These are phyloP conservation scores for Perilla frutescens DNA, from an alignment of 257 asterid species.

Conservation along the genomic window DNA sequence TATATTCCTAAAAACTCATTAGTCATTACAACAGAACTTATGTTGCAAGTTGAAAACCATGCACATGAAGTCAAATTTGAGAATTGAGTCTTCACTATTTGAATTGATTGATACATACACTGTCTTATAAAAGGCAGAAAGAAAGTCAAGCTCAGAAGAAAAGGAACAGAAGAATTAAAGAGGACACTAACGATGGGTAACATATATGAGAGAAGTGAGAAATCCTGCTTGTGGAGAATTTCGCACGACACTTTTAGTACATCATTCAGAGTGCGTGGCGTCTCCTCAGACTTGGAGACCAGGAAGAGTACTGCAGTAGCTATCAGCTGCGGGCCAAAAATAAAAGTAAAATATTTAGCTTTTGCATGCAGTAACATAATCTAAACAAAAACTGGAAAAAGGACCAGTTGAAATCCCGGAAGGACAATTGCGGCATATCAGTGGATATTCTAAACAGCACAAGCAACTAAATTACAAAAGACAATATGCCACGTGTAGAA, in stretches of 20 bases:
- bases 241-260: constrained; percentile 76
- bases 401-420: not conserved
- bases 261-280: constrained; percentile 81
- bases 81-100: not conserved
- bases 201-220: constrained; percentile 59
- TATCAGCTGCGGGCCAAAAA: constrained; percentile 62
- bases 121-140: not conserved
- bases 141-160: not conserved
- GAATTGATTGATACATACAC: constrained; percentile 7
- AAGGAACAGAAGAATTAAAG: constrained; percentile 22
- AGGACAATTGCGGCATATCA: constrained; percentile 12
- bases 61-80: not conserved
- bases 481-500: not conserved
- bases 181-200: constrained; percentile 75
- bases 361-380: constrained; percentile 25
- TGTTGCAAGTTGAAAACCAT: not conserved
- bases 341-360: constrained; percentile 24
- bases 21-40: not conserved
- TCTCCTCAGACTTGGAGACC: constrained; percentile 93
- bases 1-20: constrained; percentile 8
- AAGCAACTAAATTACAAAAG: not conserved
- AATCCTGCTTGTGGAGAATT: constrained; percentile 74
- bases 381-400: constrained; percentile 6
- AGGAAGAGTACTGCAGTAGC: constrained; percentile 94
- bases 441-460: constrained; percentile 15